Percentiles rank a stretch among this genome's conserved stretches.
phyloP scores from a whole-genome alignment of 495 filamentous ascomycete genomes.

The Penicillium herquei region DNA sequence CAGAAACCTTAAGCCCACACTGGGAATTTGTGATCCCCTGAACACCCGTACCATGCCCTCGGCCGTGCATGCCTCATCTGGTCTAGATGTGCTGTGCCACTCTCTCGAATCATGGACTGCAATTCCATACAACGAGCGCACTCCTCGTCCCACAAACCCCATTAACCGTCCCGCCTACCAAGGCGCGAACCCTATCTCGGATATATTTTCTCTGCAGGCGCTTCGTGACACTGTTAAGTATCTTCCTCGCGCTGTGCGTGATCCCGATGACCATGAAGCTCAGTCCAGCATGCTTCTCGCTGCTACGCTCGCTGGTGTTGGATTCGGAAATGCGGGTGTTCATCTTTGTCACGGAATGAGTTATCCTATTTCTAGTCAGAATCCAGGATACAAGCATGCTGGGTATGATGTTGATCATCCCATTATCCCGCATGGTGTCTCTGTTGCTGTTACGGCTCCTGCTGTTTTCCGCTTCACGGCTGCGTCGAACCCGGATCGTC shows the following conservation, averaged over 20 bases:
- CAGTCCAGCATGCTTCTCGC: slow-evolving; percentile 94
- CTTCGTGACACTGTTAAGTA: slow-evolving; percentile 82
- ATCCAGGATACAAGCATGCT: slow-evolving; percentile 81
- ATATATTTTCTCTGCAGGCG: slow-evolving; percentile 88
- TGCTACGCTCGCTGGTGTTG: slow-evolving; percentile 89
- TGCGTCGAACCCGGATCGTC: slow-evolving; percentile 84
- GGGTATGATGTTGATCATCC: slow-evolving; percentile 73
- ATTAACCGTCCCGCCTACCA: slow-evolving; percentile 93
- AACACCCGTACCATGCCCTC: slow-evolving; percentile 95
- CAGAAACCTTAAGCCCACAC: slow-evolving; percentile 88
- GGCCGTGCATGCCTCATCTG: slow-evolving; percentile 83
- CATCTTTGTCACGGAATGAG: slow-evolving; percentile 98
- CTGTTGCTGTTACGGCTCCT: slow-evolving; percentile 90
- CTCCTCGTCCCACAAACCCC: slow-evolving; percentile 82
- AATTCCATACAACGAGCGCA: slow-evolving; percentile 85
- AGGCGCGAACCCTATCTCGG: slow-evolving; percentile 94
- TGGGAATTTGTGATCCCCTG: slow-evolving; percentile 93
- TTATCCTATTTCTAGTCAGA: slow-evolving; percentile 92
- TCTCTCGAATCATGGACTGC: slow-evolving; percentile 93
- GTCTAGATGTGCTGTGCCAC: slow-evolving; percentile 93
- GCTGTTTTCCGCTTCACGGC: slow-evolving; percentile 93
- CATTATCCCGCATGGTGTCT: slow-evolving; percentile 94
- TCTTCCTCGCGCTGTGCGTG: slow-evolving; percentile 77
- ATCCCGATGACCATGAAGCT: slow-evolving; percentile 88
- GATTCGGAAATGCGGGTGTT: slow-evolving; percentile 96